A percentile compares a stretch with the other conserved stretches of the same genome.
These are phyloP conservation scores for Sutorius australiensis DNA, from an alignment of 768 basidiomycete genomes.

Conservation along the genomic window DNA sequence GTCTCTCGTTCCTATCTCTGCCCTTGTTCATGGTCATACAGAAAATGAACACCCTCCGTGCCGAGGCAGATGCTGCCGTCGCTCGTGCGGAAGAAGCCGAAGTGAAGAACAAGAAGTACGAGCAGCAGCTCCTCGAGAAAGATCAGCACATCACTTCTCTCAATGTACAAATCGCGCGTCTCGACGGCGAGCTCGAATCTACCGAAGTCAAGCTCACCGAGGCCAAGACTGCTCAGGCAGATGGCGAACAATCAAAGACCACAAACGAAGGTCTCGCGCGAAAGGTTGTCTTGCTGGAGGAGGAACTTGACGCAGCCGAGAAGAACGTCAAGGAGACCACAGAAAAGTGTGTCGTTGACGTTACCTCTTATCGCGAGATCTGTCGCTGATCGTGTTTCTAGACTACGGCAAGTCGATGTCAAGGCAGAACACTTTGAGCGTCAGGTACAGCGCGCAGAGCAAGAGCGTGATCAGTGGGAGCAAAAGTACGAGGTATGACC, in stretches of 20 bases:
- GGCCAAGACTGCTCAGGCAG: conserved; percentile 59
- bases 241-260: conserved; percentile 66
- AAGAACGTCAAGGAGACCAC: conserved; percentile 95
- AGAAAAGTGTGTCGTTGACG: conserved; percentile 71
- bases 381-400: conserved; percentile 33
- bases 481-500: conserved; percentile 84
- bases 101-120: conserved; percentile 70
- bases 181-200: conserved; percentile 69
- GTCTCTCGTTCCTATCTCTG: background rate
- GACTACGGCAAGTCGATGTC: conserved; percentile 93
- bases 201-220: conserved; percentile 62
- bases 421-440: conserved; percentile 99
- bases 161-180: conserved; percentile 58
- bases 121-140: conserved; percentile 70
- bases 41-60: conserved; percentile 76
- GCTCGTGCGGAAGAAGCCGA: conserved; percentile 87
- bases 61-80: conserved; percentile 79
- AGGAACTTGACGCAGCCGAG: conserved; percentile 93
- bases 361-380: conserved; percentile 11
- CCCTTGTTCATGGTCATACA: conserved; percentile 24
- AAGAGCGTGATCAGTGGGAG: conserved; percentile 92
- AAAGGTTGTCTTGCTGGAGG: conserved; percentile 90
- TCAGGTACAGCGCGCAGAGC: conserved; percentile 78
- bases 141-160: conserved; percentile 88
- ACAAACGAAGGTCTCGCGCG: conserved; percentile 70